Base-by-base conservation (phyloP, 768 basidiomycete genomes). In the Porphyrellus cyaneotinctus region DNA sequence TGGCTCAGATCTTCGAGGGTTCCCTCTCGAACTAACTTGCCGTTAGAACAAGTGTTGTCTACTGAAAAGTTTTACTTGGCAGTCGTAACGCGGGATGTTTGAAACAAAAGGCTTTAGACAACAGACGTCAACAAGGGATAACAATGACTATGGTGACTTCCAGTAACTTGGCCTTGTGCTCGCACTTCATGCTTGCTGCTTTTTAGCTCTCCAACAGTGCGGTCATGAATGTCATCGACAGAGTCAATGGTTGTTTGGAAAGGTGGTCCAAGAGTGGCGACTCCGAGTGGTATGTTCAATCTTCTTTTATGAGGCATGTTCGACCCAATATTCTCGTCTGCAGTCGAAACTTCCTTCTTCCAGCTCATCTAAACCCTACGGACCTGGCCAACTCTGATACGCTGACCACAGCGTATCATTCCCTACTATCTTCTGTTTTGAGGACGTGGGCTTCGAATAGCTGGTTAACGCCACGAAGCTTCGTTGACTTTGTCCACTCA, bases 361-460 rank as follows among this genome's bases (percentile, higher is more conserved):
- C 75, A 46, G 77, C 80, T 31, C 87, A 88, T 66, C 78, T 78
- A 53, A 82, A 80, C 65, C 78, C 79, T 18, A 70, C 77, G 52
- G 78, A 84, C 68, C 68, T 78, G 6, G 73, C 72, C 31, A 78
- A 72, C 48, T 62, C 76, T 50, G 85, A 84, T 61, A 70, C 78
- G 22, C 75, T 91, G 32, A 79, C 80, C 13, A 85, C 83, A 14
- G 78, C 77, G 4, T 91, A 90, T 63, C 81, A 88, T 61, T 80
- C 85, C 6, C 76, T 91, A 38, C 61, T 90, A 12, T 76, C 76
- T 41, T 78, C 85, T 13, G 75, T 78, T 3, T 71, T 91, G 47
- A 72, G 65, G 32, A 79, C 81, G 23, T 87, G 82, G 81, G 70
- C 78, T 3, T 69, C 79, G 14, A 70, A 73, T 43, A 68, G 74